Percentiles rank a stretch among this genome's conserved stretches.
Conservation (phyloP, 106 monocot species). For the Amphibolis antarctica region DNA sequence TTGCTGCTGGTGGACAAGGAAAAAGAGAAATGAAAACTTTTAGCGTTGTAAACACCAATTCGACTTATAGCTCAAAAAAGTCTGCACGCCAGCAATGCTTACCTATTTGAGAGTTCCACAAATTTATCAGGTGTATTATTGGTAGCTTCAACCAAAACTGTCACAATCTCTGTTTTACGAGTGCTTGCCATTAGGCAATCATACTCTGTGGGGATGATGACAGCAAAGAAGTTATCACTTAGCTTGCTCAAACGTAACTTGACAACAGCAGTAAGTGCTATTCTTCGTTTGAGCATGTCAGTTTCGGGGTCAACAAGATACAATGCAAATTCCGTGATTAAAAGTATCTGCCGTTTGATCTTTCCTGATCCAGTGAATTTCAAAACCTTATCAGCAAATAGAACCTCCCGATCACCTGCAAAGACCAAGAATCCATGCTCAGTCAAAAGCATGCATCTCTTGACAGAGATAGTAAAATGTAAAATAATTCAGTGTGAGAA, state of each 20-base stretch:
- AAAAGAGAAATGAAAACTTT: not conserved
- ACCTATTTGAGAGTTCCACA: slow-evolving; percentile 73
- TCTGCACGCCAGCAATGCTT: not conserved
- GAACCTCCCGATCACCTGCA: slow-evolving; percentile 66
- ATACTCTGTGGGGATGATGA: slow-evolving; percentile 81
- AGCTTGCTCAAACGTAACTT: slow-evolving; percentile 62
- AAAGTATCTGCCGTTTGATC: slow-evolving; percentile 63
- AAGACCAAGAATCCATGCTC: not conserved
- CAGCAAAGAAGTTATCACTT: slow-evolving; percentile 81
- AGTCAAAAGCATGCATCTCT: not conserved
- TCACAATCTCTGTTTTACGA: slow-evolving; percentile 65
- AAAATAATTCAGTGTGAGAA: not conserved
- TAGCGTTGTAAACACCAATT: not conserved
- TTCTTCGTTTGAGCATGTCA: slow-evolving; percentile 61
- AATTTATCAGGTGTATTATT: slow-evolving; percentile 46
- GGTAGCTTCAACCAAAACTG: slow-evolving; percentile 52
- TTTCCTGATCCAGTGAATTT: slow-evolving; percentile 89
- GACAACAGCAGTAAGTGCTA: slow-evolving; percentile 69
- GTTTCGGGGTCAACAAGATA: slow-evolving; percentile 76
- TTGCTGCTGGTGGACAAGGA: not conserved
- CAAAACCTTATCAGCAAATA: slow-evolving; percentile 86
- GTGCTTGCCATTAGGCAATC: slow-evolving; percentile 89
- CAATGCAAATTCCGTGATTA: slow-evolving; percentile 82
- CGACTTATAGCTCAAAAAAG: not conserved
- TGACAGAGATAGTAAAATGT: not conserved